phyloP scores from a whole-genome alignment of 163 green algal species.

The Scenedesmus sp. region DNA sequence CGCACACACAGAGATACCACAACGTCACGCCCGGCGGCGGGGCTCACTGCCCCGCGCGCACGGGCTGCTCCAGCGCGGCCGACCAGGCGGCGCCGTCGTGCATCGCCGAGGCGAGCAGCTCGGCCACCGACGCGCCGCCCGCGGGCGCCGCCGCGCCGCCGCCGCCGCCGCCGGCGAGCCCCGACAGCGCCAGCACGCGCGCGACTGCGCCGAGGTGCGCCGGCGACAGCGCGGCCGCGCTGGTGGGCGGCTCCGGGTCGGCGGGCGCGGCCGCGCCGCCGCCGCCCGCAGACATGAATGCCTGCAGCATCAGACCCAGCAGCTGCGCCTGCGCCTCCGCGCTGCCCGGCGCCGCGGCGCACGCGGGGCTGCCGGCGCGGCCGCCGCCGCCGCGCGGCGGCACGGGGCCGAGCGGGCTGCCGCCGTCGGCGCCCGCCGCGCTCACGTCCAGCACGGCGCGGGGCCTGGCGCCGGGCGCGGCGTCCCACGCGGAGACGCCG shows the following conservation, averaged over 20 bases:
- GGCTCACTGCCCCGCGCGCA: neutral
- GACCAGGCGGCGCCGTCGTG: slow-evolving; percentile 4
- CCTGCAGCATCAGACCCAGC: slow-evolving; percentile 29
- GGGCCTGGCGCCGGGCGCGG: neutral
- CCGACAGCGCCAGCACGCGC: slow-evolving; percentile 28
- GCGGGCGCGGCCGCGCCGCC: neutral
- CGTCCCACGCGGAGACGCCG: neutral
- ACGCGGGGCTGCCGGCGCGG: slow-evolving; percentile 1
- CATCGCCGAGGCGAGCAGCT: slow-evolving; percentile 14
- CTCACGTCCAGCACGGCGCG: slow-evolving; percentile 30
- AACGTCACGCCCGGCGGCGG: no score
- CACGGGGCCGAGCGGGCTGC: neutral
- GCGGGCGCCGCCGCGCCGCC: neutral
- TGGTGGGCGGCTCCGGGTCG: no score
- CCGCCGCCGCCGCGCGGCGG: neutral
- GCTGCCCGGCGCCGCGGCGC: neutral
- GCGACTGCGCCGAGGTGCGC: slow-evolving; percentile 20
- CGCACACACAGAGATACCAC: no score
- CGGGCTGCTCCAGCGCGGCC: slow-evolving; percentile 4
- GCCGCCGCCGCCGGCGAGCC: neutral
- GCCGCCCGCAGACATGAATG: slow-evolving; percentile 24
- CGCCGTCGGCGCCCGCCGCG: slow-evolving; percentile 4
- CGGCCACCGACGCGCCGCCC: neutral
- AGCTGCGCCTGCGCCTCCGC: neutral
- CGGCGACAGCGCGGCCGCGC: slow-evolving; percentile 21